Evolutionary conservation across 2,329 filamentous ascomycete genomes (phyloP), one percentile per base, ranked within the genome.

Genomic region (Aspergillus luchuensis): DNA sequence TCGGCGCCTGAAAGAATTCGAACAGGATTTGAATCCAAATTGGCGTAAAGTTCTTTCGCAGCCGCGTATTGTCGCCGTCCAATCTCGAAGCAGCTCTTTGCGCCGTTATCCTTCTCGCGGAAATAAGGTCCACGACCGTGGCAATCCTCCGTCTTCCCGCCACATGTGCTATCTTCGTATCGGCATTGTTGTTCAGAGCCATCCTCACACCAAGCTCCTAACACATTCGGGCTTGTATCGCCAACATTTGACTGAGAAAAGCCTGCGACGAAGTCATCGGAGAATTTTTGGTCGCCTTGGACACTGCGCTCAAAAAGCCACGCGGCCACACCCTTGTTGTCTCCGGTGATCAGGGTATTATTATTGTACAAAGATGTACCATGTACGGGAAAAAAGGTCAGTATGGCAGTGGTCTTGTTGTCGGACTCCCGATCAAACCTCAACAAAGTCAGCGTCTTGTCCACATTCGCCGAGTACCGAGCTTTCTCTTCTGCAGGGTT

Each of bases 261-360:
- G 4, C 92, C 94, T 2, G 93, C 92, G 1, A 97, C 91, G 67
- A 96, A 97, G 8, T 83, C 85, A 2, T 86, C 80, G 0, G 85
- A 83, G 36, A 87, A 87, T 17, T 79, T 81, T 1, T 80, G 71
- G 17, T 86, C 81, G n/a, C 75, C 76, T 2, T 78, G 73, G 52
- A 89, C 82, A 55, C 85, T 87, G 66, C 89, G 85, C 73, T 98
- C 94, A 56, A 97, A 89, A 11, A 97, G 80, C 72, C 89, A 90
- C 0, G 93, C 91, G 2, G 94, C 93, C 6, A 97, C 91, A 11
- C 94, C 94, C 78, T 98, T 98, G 80, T 98, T 98, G 75, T 98
- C 94, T n/a, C 91, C 94, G 2, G 92, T 89, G 54, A 95, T 86
- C 13, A 97, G 82, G 0, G 92, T 97, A 77, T 97, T 97, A 78